Base-by-base conservation (phyloP, 805 yeast genomes). In the Monosporozyma aquatica region DNA sequence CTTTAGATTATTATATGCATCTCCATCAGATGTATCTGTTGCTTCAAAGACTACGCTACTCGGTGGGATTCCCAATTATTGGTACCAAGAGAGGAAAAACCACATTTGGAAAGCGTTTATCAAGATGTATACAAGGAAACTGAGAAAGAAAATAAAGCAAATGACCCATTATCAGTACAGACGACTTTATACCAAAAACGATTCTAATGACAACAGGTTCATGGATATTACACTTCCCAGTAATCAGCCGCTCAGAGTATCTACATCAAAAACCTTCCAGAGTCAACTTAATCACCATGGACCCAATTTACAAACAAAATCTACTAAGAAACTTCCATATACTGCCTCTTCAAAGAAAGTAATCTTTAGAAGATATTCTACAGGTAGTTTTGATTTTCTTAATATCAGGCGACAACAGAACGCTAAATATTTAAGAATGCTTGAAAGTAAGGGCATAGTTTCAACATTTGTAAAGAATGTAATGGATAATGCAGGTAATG, bases 51-150 rank as follows among this genome's bases (percentile, higher is more conserved):
- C 70, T 1, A 58, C 73, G 0, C 61, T 80, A 7, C 49, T 83
- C 5, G 90, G 90, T 0, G 66, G 70, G 0, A 56, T 79, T 2
- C 90, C 89, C 0, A 58, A 61, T 20, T 55, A 71, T 10, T 82
- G 86, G 87, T 53, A 65, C 33, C 42, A 43, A 13, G 56, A 50
- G 23, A 55, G 49, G 26, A 43, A 33, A 29, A 44, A 41, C 27
- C 38, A 38, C 17, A 27, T 51, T 14, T 36, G 46, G 45, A 40
- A 46, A 29, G 36, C 43, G 6, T 17, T 35, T 27, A 28, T 22
- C 5, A 36, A 33, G 43, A 22, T 29, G 17, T 17, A 37, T 11
- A 25, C 43, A 4, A 42, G 47, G 22, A 30, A 41, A 17, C 22
- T 49, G 14, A 38, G 35, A 9, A 47, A 42, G 38, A 39, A 43